Percentiles rank a stretch among this genome's conserved stretches.
Conservation (phyloP, 106 monocot genomes). For the Apostasia ramifera region DNA sequence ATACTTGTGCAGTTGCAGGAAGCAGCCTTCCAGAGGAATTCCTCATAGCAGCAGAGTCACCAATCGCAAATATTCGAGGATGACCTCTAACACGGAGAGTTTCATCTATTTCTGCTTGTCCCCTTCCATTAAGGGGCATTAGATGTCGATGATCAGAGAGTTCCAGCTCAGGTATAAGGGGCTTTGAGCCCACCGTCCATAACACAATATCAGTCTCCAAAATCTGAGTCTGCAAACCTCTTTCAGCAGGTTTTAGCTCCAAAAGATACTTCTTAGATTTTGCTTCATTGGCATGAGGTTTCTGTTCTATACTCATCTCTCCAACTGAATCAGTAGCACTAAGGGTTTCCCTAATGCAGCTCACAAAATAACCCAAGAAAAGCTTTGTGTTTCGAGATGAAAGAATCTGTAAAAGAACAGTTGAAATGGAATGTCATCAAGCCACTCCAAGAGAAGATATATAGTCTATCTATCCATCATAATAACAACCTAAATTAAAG, state of each 20-base stretch:
- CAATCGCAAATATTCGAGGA: constrained; percentile 91
- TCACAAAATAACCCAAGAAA: constrained; percentile 76
- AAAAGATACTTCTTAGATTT: constrained; percentile 39
- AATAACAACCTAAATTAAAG: no score
- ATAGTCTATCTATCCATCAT: no score
- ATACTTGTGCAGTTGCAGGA: constrained; percentile 91
- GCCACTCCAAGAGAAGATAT: not conserved
- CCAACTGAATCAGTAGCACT: constrained; percentile 19
- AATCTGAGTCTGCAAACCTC: constrained; percentile 52
- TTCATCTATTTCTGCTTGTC: constrained; percentile 89
- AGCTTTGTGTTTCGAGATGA: constrained; percentile 71
- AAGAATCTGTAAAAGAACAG: constrained; percentile 51
- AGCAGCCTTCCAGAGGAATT: constrained; percentile 69
- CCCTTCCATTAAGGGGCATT: constrained; percentile 70
- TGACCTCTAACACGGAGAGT: constrained; percentile 91
- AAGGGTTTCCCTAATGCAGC: constrained; percentile 43
- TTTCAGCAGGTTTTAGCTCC: constrained; percentile 84
- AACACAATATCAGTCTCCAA: constrained; percentile 82
- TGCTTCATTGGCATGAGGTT: not conserved
- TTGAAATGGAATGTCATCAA: not conserved
- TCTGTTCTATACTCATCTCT: constrained; percentile 7
- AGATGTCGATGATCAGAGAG: constrained; percentile 23
- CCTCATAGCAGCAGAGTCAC: constrained; percentile 88
- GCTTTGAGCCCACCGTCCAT: constrained; percentile 91
- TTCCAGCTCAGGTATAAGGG: constrained; percentile 51